Conservation (phyloP, 2,329 filamentous ascomycete genomes). For the Pseudogymnoascus sp. region DNA sequence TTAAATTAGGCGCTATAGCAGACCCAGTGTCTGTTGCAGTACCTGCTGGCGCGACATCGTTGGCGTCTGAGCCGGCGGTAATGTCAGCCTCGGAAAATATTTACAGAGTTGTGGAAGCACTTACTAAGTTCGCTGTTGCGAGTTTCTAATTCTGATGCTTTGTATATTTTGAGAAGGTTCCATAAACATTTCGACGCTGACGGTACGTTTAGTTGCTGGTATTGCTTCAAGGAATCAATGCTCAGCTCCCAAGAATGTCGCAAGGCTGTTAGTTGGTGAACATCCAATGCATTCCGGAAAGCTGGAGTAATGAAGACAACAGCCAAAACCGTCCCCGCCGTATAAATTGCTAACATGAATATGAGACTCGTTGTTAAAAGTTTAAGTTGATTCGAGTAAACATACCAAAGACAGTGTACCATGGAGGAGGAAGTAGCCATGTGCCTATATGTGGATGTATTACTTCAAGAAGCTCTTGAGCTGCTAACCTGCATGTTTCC, state of each 20-base stretch:
- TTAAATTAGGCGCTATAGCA: neutral
- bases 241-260: neutral
- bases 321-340: neutral
- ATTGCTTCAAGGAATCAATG: neutral
- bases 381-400: neutral
- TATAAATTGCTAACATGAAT: constrained; percentile 5
- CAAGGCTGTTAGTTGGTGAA: neutral
- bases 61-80: neutral
- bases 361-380: neutral
- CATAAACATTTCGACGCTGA: neutral
- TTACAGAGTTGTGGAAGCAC: neutral
- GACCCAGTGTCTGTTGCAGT: neutral
- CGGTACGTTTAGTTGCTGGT: neutral
- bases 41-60: neutral
- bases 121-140: neutral
- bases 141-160: neutral
- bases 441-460: neutral
- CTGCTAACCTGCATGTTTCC: neutral
- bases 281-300: neutral
- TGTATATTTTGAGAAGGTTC: neutral
- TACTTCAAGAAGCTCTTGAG: neutral
- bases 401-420: constrained; percentile 9
- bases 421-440: constrained; percentile 4
- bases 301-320: neutral
- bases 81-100: neutral